phyloP scores from a whole-genome alignment of 75 land plant species.

The Isoetes taiwanensis region DNA sequence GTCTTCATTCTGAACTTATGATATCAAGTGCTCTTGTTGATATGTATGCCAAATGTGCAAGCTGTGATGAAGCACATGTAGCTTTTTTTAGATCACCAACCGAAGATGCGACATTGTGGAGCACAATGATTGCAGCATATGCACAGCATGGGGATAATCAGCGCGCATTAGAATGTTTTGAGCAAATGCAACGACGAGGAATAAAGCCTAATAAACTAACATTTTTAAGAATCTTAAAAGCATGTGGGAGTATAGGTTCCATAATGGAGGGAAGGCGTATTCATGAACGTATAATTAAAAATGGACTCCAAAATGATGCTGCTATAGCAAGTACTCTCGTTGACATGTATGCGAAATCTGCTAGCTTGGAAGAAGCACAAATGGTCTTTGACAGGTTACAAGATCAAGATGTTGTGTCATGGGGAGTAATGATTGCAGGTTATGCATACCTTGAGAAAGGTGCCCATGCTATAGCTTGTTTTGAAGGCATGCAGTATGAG shows the following conservation, averaged over 20 bases:
- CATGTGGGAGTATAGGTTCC: too few relatives aligned
- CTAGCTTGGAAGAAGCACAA: not conserved
- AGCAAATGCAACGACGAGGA: constrained; percentile 2
- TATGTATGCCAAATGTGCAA: too few relatives aligned
- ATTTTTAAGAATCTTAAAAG: constrained; percentile 15
- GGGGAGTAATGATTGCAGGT: constrained; percentile 18
- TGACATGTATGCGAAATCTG: too few relatives aligned
- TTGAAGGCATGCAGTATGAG: not conserved
- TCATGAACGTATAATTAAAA: too few relatives aligned
- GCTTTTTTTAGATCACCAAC: too few relatives aligned
- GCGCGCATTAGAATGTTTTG: constrained; percentile 10
- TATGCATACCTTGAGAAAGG: constrained; percentile 14
- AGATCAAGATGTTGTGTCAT: constrained; percentile 13
- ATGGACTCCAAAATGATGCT: too few relatives aligned
- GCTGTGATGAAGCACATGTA: too few relatives aligned
- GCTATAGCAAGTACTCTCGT: too few relatives aligned
- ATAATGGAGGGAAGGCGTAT: too few relatives aligned
- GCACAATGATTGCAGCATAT: constrained; percentile 16
- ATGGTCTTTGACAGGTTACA: constrained; percentile 1
- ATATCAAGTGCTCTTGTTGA: too few relatives aligned
- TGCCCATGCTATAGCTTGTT: constrained; percentile 8
- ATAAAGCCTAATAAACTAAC: constrained; percentile 15
- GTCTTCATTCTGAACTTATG: too few relatives aligned
- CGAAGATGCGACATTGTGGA: constrained; percentile 17
- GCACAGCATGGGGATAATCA: constrained; percentile 13